phyloP scores from a whole-genome alignment of 495 filamentous ascomycete species.

The Aspergillus nanangensis region DNA sequence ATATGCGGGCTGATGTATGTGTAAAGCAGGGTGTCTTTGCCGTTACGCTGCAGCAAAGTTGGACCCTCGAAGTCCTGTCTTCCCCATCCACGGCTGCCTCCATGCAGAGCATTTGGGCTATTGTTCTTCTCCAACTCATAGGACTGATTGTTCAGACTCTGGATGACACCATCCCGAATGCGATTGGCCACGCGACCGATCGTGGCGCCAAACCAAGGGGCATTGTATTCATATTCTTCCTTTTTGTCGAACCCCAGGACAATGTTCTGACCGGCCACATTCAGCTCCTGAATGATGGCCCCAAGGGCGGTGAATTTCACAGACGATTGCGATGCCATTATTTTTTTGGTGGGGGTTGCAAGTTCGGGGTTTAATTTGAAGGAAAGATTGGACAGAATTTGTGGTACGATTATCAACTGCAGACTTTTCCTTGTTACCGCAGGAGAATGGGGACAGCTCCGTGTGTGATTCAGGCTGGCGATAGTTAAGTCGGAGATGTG shows the following conservation, averaged over 20 bases:
- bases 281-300: slow-evolving; percentile 83
- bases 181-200: slow-evolving; percentile 93
- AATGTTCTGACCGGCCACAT: slow-evolving; percentile 72
- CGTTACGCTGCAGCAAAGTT: slow-evolving; percentile 55
- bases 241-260: slow-evolving; percentile 77
- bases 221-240: slow-evolving; percentile 70
- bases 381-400: not conserved
- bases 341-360: not conserved
- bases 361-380: not conserved
- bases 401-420: too few species aligned
- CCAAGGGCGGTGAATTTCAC: slow-evolving; percentile 75
- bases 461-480: too few species aligned
- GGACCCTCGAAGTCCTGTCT: slow-evolving; percentile 80
- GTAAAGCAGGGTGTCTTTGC: slow-evolving; percentile 73
- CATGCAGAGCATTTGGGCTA: slow-evolving; percentile 75
- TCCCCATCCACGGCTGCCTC: slow-evolving; percentile 78
- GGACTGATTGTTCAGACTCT: slow-evolving; percentile 64
- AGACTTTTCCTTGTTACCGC: not conserved
- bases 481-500: too few species aligned
- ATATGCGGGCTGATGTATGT: slow-evolving; percentile 66
- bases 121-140: slow-evolving; percentile 73
- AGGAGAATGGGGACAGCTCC: not conserved
- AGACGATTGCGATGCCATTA: slow-evolving; percentile 13
- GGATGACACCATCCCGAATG: slow-evolving; percentile 65
- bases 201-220: slow-evolving; percentile 82